Conservation (phyloP, 2,329 filamentous ascomycete genomes). For the Pyrenochaeta sp. region DNA sequence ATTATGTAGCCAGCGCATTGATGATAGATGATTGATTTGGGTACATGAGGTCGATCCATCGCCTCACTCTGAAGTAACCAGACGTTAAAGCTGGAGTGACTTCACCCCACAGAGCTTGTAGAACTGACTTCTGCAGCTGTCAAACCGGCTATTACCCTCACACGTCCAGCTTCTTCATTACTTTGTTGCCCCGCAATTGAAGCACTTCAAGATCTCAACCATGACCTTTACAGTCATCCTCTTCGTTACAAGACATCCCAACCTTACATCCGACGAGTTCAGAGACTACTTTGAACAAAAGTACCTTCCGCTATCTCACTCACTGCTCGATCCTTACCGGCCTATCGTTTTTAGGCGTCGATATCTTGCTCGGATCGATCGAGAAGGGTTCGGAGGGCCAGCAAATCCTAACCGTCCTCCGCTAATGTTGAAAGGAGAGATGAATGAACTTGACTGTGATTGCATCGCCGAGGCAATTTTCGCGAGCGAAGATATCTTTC, state of each 20-base stretch:
- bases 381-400: slow-evolving; percentile 37
- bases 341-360: slow-evolving; percentile 33
- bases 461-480: slow-evolving; percentile 38
- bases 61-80: not conserved
- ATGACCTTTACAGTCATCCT: slow-evolving; percentile 39
- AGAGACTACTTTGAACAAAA: slow-evolving; percentile 37
- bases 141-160: slow-evolving; percentile 7
- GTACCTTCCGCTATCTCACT: slow-evolving; percentile 36
- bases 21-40: not conserved
- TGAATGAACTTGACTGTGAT: slow-evolving; percentile 36
- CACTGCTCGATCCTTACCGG: slow-evolving; percentile 27
- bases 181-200: not conserved
- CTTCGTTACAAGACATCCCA: slow-evolving; percentile 34
- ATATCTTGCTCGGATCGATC: slow-evolving; percentile 36
- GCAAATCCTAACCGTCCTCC: slow-evolving; percentile 34
- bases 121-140: slow-evolving; percentile 15
- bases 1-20: slow-evolving; percentile 14
- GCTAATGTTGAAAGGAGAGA: slow-evolving; percentile 31
- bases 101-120: slow-evolving; percentile 19
- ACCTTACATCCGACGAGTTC: slow-evolving; percentile 35
- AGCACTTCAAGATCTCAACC: not conserved
- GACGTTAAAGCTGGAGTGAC: slow-evolving; percentile 17
- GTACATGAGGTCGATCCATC: not conserved
- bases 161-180: not conserved
- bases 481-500: slow-evolving; percentile 30